Conservation (phyloP, 2,329 filamentous ascomycete genomes). For the Penicillium sp. region DNA sequence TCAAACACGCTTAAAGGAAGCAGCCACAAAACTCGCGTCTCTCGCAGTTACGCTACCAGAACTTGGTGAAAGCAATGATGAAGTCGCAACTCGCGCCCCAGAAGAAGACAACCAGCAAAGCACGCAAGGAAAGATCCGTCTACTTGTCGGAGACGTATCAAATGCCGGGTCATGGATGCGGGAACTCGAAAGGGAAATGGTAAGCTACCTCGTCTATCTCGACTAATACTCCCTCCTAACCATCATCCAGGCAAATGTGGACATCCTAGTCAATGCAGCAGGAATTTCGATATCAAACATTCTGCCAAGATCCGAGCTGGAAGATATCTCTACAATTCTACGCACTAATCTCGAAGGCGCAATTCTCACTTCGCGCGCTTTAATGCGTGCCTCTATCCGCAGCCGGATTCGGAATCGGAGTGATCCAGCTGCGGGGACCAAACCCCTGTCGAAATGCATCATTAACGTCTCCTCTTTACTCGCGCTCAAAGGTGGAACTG, state of each 20-base stretch:
- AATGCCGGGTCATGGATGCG: constrained; percentile 35
- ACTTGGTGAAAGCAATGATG: not conserved
- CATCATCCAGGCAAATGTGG: constrained; percentile 38
- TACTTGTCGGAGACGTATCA: constrained; percentile 42
- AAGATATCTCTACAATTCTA: constrained; percentile 59
- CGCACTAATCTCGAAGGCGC: constrained; percentile 65
- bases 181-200: constrained; percentile 42
- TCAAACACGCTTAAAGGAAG: constrained; percentile 45
- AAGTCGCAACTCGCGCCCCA: constrained; percentile 21
- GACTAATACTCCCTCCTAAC: not conserved
- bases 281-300: constrained; percentile 68
- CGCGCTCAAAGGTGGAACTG: constrained; percentile 65
- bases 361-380: constrained; percentile 41
- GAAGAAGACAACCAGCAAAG: constrained; percentile 19
- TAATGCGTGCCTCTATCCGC: constrained; percentile 39
- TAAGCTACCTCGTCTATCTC: constrained; percentile 14
- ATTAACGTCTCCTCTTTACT: constrained; percentile 81
- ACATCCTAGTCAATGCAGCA: constrained; percentile 76
- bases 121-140: constrained; percentile 24
- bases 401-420: constrained; percentile 28
- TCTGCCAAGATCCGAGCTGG: constrained; percentile 56
- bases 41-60: not conserved
- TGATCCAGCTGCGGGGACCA: constrained; percentile 49
- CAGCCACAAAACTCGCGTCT: constrained; percentile 31
- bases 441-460: constrained; percentile 64